Evolutionary conservation across 1,284 basidiomycete species (phyloP), one percentile per base, ranked within the genome.

Genomic region (Abortiporus biennis): DNA sequence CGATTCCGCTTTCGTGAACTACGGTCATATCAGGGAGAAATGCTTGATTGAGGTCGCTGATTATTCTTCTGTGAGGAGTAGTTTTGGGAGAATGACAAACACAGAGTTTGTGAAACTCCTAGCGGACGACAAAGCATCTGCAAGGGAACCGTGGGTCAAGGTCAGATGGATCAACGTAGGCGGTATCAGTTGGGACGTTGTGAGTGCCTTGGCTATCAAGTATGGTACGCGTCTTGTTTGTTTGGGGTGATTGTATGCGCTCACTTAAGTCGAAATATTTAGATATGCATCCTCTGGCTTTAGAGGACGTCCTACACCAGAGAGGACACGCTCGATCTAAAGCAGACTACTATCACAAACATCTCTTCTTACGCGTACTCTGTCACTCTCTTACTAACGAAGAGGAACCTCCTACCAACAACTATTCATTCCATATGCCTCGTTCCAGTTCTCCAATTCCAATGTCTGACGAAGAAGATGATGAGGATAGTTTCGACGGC

Each of bases 111-210:
- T 76, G 22, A 58, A 68, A 5, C 62, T 78, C 47, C 62, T 85
- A 55, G 52, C 62, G 3, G 63, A 73, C 46, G 49, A 56, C 6
- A 48, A 44, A 3, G 67, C 67, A 4, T 66, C 68, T 38, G 54
- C 53, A 23, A 62, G 68, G 38, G 70, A 75, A 46, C 62, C 70
- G 2, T 80, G 78, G 72, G 72, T 71, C 21, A 78, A 73, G 48
- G 79, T 83, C 9, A 62, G 82, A 25, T 85, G 81, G 82, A 82
- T 85, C 45, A 83, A 84, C 48, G 67, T 85, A 40, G 76, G 74
- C 4, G 82, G 81, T 2, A 64, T 85, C 39, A 80, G 76, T 47
- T 85, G 80, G 80, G 80, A 84, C 54, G 77, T 85, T 9, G 68
- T 85, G 47, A 81, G 78, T 50, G 69, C 74, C 1, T 56, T 85